These are phyloP conservation scores for Wickerhamomyces rabaulensis DNA, from an alignment of 805 yeast genomes.

Conservation along the genomic window DNA sequence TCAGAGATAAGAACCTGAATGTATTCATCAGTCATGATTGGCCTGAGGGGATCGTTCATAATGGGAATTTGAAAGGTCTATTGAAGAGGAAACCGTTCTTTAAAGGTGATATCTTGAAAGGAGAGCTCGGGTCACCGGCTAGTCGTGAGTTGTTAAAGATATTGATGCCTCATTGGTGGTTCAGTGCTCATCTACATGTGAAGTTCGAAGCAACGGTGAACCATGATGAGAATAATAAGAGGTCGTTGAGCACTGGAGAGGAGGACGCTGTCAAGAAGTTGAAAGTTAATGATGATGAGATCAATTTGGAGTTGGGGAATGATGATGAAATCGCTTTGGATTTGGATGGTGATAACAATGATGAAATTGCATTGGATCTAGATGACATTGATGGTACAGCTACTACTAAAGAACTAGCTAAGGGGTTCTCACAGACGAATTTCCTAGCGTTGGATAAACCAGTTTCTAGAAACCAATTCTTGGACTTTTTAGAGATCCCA, in stretches of 20 bases:
- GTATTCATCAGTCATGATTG: conserved; percentile 84
- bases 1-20: conserved; percentile 36
- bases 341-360: conserved; percentile 18
- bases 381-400: conserved; percentile 2
- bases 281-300: conserved; percentile 19
- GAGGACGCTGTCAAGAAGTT: conserved; percentile 7
- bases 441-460: conserved; percentile 88
- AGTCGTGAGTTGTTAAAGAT: conserved; percentile 47
- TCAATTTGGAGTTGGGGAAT: too few relatives aligned
- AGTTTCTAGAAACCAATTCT: conserved; percentile 53
- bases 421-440: conserved; percentile 29
- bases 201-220: conserved; percentile 52
- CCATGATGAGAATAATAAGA: conserved; percentile 22
- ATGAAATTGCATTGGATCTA: conserved; percentile 1
- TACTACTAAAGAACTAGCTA: conserved; percentile 2
- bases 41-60: conserved; percentile 74
- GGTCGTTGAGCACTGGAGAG: conserved; percentile 3
- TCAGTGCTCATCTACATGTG: conserved; percentile 86
- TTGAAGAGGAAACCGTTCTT: conserved; percentile 63
- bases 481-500: conserved; percentile 47
- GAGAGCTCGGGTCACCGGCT: conserved; percentile 69
- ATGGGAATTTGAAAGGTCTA: conserved; percentile 53
- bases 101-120: conserved; percentile 50
- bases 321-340: conserved; percentile 31
- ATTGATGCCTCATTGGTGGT: conserved; percentile 71